Percentiles rank a stretch among this genome's conserved stretches.
phyloP scores from a whole-genome alignment of 2,329 filamentous ascomycete species.

The Ophiostoma perfectum region DNA sequence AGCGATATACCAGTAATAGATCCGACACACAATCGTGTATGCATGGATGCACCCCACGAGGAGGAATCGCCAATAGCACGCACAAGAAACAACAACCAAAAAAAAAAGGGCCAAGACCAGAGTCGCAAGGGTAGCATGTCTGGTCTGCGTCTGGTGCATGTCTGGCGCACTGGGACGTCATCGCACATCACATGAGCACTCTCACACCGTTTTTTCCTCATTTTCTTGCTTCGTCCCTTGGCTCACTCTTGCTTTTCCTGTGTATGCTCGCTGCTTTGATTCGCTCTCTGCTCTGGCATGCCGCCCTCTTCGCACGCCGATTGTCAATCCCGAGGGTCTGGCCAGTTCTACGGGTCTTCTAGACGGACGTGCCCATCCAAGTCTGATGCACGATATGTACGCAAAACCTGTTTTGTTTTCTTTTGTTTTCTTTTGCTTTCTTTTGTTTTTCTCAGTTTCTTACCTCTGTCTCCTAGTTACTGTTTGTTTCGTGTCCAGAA shows the following conservation, averaged over 20 bases:
- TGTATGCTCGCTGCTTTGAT: not conserved
- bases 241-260: not conserved
- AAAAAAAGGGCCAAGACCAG: constrained; percentile 2
- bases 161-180: not conserved
- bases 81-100: too few species aligned
- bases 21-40: too few species aligned
- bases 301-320: not conserved
- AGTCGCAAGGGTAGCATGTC: not conserved
- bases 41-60: not conserved
- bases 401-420: constrained; percentile 22
- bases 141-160: constrained; percentile 3
- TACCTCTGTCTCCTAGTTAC: too few species aligned
- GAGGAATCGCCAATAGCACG: too few species aligned
- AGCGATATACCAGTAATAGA: too few species aligned
- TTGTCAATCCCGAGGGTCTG: constrained; percentile 14
- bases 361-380: not conserved
- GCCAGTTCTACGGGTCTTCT: constrained; percentile 14
- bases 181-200: constrained; percentile 11
- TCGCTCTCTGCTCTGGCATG: not conserved
- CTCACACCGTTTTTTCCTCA: not conserved
- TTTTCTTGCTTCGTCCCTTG: not conserved
- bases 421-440: not conserved
- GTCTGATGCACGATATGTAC: constrained; percentile 19
- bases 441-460: too few species aligned
- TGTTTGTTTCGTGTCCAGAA: not conserved